A percentile compares a stretch with the other conserved stretches of the same genome.
Evolutionary conservation across 371 early-diverging fungal species (phyloP).

Genomic region (Cokeromyces recurvatus): DNA sequence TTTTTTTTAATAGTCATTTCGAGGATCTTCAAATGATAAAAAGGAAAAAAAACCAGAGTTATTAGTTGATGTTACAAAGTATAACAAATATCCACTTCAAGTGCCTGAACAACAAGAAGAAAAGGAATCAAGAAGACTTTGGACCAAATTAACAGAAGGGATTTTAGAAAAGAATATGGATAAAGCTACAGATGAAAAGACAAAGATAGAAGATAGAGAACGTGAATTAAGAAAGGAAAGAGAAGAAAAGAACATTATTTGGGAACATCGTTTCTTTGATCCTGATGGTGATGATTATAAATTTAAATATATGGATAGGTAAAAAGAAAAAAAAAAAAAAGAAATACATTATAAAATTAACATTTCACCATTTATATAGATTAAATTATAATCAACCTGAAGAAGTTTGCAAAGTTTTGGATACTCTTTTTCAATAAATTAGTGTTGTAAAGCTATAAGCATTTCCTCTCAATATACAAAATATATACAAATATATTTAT

Average conservation of each 20-base stretch:
- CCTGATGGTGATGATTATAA: constrained; percentile 18
- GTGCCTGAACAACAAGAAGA: constrained; percentile 16
- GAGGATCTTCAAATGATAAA: neutral
- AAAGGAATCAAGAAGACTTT: constrained; percentile 31
- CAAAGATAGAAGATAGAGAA: constrained; percentile 78
- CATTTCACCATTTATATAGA: neutral
- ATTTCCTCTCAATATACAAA: no score
- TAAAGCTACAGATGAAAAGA: constrained; percentile 77
- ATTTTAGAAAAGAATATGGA: constrained; percentile 61
- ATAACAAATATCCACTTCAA: constrained; percentile 5
- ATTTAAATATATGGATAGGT: constrained; percentile 16
- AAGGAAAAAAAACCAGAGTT: constrained; percentile 7
- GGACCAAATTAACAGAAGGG: constrained; percentile 76
- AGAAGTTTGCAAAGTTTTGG: neutral
- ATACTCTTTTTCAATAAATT: constrained; percentile 1
- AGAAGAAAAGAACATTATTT: neutral
- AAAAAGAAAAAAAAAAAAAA: constrained; percentile 1
- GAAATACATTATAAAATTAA: neutral
- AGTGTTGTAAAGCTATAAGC: no score
- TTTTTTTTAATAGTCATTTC: neutral
- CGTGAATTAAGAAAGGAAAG: constrained; percentile 48
- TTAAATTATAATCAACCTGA: constrained; percentile 4
- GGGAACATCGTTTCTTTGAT: neutral
- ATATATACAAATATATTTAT: no score
- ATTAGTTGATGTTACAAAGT: constrained; percentile 12